Base-by-base conservation (phyloP, 2,329 filamentous ascomycete genomes). In the Hymenoscyphus scutula region DNA sequence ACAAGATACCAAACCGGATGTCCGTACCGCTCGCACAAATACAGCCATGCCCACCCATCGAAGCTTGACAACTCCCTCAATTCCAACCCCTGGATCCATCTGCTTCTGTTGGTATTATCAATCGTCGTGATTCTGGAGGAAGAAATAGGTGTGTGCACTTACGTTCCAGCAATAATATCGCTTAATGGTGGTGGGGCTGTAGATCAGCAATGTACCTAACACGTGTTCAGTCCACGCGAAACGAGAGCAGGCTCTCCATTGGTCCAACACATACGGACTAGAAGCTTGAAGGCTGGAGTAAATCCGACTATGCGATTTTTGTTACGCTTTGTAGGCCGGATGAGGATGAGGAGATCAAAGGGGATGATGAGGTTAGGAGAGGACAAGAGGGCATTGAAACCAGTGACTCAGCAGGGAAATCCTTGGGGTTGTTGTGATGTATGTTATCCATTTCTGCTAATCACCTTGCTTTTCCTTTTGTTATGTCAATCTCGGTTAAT, bases 381-480 rank as follows among this genome's bases (percentile, higher is more conserved):
- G 8, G 25, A 17, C 15, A 5, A 55, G 7, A 37, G 37, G 30
- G 3, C 4, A 10, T 25, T 25, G 29, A 56, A 37, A n/a, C 23
- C 19, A 23, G 45, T 11, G 5, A 5, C 19, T 51, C 45, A 13
- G 2, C 8, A 11, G n/a, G 45, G 19, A 51, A 51, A 25, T 3
- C 55, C 55, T 23, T 56, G 55, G 55, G 55, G 29, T 27, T 56
- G 55, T 56, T 37, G 34, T 56, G 55, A 38, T 56, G 55, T 56
- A 37, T 37, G 55, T 41, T 56, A 19, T 30, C 11, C n/a, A 4
- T 11, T 25, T 37, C 34, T 11, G 1, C 19, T 51, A 13, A 25
- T 23, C 23, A 13, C 8, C 25, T 13, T 10, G 23, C 8, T 51
- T 13, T 10, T 19, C 10, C 8, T 55, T 54, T n/a, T n/a, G 4